Evolutionary conservation across 2,329 filamentous ascomycete species (phyloP), one percentile per base, ranked within the genome.

Genomic region (Fusarium sp.): DNA sequence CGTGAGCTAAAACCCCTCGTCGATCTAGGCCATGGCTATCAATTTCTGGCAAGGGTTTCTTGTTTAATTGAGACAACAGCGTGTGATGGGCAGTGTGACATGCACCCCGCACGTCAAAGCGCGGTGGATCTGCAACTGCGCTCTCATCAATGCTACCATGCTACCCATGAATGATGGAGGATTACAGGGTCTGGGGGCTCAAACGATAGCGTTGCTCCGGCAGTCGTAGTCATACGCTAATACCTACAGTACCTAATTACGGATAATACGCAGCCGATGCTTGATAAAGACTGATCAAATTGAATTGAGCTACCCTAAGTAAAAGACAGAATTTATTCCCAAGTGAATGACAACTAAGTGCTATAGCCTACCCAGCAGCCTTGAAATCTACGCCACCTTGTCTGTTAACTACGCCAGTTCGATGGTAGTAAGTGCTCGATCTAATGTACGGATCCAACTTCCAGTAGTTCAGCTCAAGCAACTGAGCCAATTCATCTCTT

Each of bases 381-480:
- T 67, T 62, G 48, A 71, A 71, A 20, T 71, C 63, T 0, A 71
- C 68, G 14, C 52, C 50, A 6, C 68, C 68, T 11, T 15, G 21
- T n/a, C 53, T 34, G 21, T 58, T 64, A n/a, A 68, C 23, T 12
- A 65, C 66, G 8, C 68, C 68, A 10, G 38, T 62, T 24, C 68
- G 59, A 17, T 71, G 68, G 19, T 71, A 71, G 24, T 71, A 71
- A n/a, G 68, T 71, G 17, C 19, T 49, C 10, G 89, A 88, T 32
- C 90, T 81, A 19, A 92, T 75, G 73, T 89, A 91, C 3, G 88
- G 88, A 77, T 93, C 91, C 55, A 92, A 76, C 63, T 85, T 81
- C 91, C 91, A 93, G 77, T 91, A 93, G 61, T 90, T 90, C 34
- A 79, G 77, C 49, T 82, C 78, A 62, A 92, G 70, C 50, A 83